Percentiles rank a stretch among this genome's conserved stretches.
Conservation (phyloP, 352 stramenopile species). For the Globisporangium orthogonon region DNA sequence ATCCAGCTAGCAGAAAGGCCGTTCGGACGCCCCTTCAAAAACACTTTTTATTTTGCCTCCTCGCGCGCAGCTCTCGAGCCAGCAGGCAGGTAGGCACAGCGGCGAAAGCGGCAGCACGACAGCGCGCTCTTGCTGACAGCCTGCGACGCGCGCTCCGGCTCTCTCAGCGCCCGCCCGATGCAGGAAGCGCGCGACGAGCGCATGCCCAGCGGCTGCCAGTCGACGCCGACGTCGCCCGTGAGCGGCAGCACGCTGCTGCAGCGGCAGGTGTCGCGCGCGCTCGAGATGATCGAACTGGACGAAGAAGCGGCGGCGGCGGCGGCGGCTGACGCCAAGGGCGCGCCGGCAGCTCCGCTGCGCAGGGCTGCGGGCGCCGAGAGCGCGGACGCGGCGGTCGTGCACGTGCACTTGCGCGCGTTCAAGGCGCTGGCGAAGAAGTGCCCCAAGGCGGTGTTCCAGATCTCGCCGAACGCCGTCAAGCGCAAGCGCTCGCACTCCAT, state of each 20-base stretch:
- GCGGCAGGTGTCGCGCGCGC: conserved; percentile 34
- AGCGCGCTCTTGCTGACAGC: no score
- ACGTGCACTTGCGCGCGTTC: conserved; percentile 11
- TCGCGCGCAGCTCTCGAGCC: no score
- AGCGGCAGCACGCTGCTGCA: conserved; percentile 26
- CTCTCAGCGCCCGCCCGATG: background rate
- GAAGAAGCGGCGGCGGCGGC: conserved; percentile 12
- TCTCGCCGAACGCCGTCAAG: conserved; percentile 41
- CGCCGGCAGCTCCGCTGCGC: background rate
- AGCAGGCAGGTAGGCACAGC: no score
- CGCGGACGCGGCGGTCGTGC: conserved; percentile 2
- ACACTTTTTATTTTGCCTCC: no score
- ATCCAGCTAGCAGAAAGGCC: no score
- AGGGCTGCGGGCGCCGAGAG: background rate
- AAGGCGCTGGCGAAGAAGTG: conserved; percentile 15
- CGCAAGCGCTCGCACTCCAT: conserved; percentile 58
- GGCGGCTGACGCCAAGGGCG: conserved; percentile 5
- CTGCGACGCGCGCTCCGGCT: no score
- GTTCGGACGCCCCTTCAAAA: no score
- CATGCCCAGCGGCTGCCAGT: conserved; percentile 3
- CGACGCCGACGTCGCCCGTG: conserved; percentile 12
- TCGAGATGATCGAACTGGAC: conserved; percentile 41
- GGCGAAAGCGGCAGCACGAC: no score
- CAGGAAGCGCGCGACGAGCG: conserved; percentile 1
- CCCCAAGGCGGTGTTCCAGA: conserved; percentile 22